Percentiles rank a stretch among this genome's conserved stretches.
Evolutionary conservation across 192 early-diverging fungal genomes (phyloP).

Genomic region (Coemansia sp.): DNA sequence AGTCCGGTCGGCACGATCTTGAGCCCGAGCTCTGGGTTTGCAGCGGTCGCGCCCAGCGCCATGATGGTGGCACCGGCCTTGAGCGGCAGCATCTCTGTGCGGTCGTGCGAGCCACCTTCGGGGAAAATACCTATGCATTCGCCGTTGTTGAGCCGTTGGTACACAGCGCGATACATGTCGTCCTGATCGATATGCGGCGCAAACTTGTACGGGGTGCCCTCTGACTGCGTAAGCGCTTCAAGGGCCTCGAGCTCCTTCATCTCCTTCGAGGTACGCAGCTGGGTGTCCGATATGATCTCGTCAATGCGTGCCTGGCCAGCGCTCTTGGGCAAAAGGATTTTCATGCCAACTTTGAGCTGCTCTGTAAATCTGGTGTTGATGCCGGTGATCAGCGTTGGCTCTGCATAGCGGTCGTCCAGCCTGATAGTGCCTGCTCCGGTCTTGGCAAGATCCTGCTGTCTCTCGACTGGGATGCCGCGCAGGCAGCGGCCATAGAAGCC

Average conservation of each 20-base stretch:
- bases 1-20: slow-evolving; percentile 92
- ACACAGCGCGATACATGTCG: slow-evolving; percentile 83
- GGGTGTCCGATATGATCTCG: slow-evolving; percentile 80
- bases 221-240: slow-evolving; percentile 59
- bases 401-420: slow-evolving; percentile 62
- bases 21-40: slow-evolving; percentile 80
- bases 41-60: slow-evolving; percentile 87
- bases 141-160: slow-evolving; percentile 68
- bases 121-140: slow-evolving; percentile 96
- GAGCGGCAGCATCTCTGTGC: slow-evolving; percentile 91
- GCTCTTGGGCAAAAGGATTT: slow-evolving; percentile 65
- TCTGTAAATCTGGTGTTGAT: slow-evolving; percentile 67
- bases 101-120: slow-evolving; percentile 97
- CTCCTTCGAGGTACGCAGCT: slow-evolving; percentile 71
- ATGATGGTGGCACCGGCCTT: slow-evolving; percentile 87
- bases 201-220: slow-evolving; percentile 64
- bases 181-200: slow-evolving; percentile 88
- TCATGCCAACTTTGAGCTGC: slow-evolving; percentile 63
- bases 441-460: slow-evolving; percentile 87
- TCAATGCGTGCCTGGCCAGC: slow-evolving; percentile 67
- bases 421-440: slow-evolving; percentile 71
- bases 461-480: slow-evolving; percentile 86
- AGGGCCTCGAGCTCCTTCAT: slow-evolving; percentile 71
- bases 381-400: slow-evolving; percentile 72
- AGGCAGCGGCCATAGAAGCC: slow-evolving; percentile 76